phyloP scores from a whole-genome alignment of 345 rosid species.

The Microthlaspi erraticum region DNA sequence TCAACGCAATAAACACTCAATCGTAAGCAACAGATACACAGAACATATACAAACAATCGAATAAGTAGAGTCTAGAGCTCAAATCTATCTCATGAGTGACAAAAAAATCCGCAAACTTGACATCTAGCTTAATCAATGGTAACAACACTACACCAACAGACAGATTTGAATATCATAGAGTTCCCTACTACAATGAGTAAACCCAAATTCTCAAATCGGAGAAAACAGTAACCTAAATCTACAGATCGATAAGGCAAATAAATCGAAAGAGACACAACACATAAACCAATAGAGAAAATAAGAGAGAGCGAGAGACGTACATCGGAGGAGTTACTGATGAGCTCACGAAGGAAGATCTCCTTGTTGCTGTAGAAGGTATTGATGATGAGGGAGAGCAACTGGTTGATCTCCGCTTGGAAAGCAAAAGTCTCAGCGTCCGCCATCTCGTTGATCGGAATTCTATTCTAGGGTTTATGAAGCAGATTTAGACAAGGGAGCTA shows the following conservation, averaged over 20 bases:
- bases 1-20: too few relatives aligned
- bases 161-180: too few relatives aligned
- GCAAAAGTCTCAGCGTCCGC: constrained; percentile 9
- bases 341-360: constrained; percentile 24
- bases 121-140: too few relatives aligned
- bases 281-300: neutral
- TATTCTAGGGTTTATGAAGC: neutral
- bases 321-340: constrained; percentile 21
- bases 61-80: too few relatives aligned
- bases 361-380: constrained; percentile 19
- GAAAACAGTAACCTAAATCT: too few relatives aligned
- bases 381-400: constrained; percentile 13
- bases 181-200: too few relatives aligned
- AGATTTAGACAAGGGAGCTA: neutral
- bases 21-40: too few relatives aligned
- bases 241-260: neutral
- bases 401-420: constrained; percentile 19
- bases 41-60: too few relatives aligned
- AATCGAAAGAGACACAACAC: neutral
- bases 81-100: too few relatives aligned
- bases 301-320: neutral
- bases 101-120: too few relatives aligned
- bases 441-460: neutral
- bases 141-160: too few relatives aligned
- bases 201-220: too few relatives aligned